Conservation (phyloP, 2,329 filamentous ascomycete species). For the Nectriaceae sp. region DNA sequence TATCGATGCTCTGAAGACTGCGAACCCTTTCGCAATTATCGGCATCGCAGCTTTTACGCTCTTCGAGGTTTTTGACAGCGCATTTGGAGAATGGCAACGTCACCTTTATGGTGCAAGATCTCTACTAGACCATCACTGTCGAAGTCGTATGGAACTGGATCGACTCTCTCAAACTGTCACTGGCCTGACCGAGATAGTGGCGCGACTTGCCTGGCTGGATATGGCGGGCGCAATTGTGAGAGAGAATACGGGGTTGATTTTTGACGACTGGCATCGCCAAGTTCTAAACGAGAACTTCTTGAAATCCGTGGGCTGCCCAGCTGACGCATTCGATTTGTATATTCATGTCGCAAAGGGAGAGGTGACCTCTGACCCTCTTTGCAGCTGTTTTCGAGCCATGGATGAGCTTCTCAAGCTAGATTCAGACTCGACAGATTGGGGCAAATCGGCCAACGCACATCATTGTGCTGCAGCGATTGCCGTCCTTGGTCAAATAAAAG, state of each 20-base stretch:
- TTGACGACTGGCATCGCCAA: conserved; percentile 43
- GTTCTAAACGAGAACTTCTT: conserved; percentile 37
- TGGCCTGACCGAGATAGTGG: conserved; percentile 39
- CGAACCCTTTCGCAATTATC: conserved; percentile 43
- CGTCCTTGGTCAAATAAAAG: conserved; percentile 18
- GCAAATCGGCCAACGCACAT: conserved; percentile 31
- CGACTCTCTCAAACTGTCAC: conserved; percentile 34
- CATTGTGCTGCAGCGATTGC: conserved; percentile 39
- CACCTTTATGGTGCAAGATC: conserved; percentile 43
- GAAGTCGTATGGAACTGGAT: conserved; percentile 34
- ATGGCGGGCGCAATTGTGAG: conserved; percentile 32
- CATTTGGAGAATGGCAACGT: conserved; percentile 41
- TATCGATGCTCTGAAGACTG: conserved; percentile 39
- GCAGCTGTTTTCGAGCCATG: conserved; percentile 26
- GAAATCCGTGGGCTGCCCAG: conserved; percentile 38
- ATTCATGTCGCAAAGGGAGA: conserved; percentile 32
- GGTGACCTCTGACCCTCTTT: conserved; percentile 6
- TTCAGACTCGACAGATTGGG: conserved; percentile 19
- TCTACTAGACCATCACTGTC: conserved; percentile 42
- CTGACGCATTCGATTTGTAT: conserved; percentile 39
- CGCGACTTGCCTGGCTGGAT: conserved; percentile 44
- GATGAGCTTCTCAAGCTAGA: conserved; percentile 25
- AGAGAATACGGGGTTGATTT: conserved; percentile 30
- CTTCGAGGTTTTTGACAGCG: conserved; percentile 44
- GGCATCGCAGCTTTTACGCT: conserved; percentile 47